phyloP scores from a whole-genome alignment of 2,329 filamentous ascomycete species.

The Clarireedia paspali region DNA sequence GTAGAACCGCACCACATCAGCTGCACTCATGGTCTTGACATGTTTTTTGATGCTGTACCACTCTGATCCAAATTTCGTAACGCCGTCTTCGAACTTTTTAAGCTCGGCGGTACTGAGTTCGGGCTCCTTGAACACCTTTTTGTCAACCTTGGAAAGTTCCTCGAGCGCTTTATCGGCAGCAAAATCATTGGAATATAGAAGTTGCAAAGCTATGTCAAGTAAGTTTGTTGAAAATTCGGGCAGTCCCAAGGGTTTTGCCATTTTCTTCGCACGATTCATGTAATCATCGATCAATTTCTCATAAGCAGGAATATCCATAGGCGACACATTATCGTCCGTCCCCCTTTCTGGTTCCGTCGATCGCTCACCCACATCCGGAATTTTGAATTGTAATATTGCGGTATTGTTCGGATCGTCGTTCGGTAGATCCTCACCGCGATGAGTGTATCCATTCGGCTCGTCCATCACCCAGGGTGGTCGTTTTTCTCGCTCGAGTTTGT shows the following conservation, averaged over 20 bases:
- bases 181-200: constrained; percentile 66
- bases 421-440: constrained; percentile 68
- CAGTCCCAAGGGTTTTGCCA: constrained; percentile 55
- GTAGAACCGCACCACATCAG: constrained; percentile 83
- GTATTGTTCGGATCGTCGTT: constrained; percentile 69
- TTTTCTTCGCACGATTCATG: constrained; percentile 53
- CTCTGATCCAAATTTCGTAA: constrained; percentile 86
- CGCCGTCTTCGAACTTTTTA: constrained; percentile 87
- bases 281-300: constrained; percentile 63
- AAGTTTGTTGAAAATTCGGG: constrained; percentile 76
- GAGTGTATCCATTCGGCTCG: constrained; percentile 77
- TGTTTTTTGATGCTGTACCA: constrained; percentile 75
- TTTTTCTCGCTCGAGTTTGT: constrained; percentile 70
- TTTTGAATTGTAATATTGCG: constrained; percentile 69
- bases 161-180: constrained; percentile 63
- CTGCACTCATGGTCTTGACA: constrained; percentile 73
- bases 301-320: constrained; percentile 25
- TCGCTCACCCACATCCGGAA: constrained; percentile 47
- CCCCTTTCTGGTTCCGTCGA: constrained; percentile 32
- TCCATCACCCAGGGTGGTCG: constrained; percentile 93
- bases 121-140: constrained; percentile 74
- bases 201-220: constrained; percentile 71
- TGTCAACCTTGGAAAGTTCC: constrained; percentile 59
- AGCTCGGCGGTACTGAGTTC: constrained; percentile 69
- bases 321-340: constrained; percentile 28